Base-by-base conservation (phyloP, 2,329 filamentous ascomycete genomes). In the Sclerotinia borealis region DNA sequence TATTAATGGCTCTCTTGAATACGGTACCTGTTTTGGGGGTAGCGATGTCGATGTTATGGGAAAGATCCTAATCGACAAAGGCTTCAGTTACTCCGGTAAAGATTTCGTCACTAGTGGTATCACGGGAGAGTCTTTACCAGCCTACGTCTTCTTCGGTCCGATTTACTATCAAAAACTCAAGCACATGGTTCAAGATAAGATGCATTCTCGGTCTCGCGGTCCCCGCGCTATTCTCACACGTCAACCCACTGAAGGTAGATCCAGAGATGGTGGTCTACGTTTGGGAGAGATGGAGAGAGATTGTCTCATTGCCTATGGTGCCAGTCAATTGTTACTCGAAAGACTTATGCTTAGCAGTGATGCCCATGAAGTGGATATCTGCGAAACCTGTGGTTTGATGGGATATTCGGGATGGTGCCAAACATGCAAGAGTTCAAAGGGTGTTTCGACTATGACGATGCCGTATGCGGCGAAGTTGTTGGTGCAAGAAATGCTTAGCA, bases 161-260 rank as follows among this genome's bases (percentile, higher is more conserved):
- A 99, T 99, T 77, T 99, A 96, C 81, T 99, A 99, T 80, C 95
- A 99, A 80, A 96, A 96, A 69, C 85, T 99, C 68, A 99, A 99
- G 84, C 95, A 99, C 83, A 99, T 99, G 95, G 95, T 99, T 4
- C 93, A 98, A 76, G 95, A 99, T 76, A 99, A 99, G 80, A 98
- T 99, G 95, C 95, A 99, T 78, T 93, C 91, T 37, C 91, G 95
- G 66, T 88, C 93, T 2, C 88, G 92, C 17, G 96, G 96, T 0
- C 96, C 95, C 0, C 85, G 91, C 15, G 93, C 93, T 31, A 95
- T 96, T 68, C 82, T 99, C 31, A 99, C 95, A 0, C 87, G 95
- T 11, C 95, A 99, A 76, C 95, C 95, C 0, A 99, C 93, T 0
- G 95, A 99, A 79, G 95, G 95, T 81, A 87, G 95, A 71, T 96